These are phyloP conservation scores for Acrasis kona DNA, from an alignment of 78 protist genomes.

Conservation along the genomic window DNA sequence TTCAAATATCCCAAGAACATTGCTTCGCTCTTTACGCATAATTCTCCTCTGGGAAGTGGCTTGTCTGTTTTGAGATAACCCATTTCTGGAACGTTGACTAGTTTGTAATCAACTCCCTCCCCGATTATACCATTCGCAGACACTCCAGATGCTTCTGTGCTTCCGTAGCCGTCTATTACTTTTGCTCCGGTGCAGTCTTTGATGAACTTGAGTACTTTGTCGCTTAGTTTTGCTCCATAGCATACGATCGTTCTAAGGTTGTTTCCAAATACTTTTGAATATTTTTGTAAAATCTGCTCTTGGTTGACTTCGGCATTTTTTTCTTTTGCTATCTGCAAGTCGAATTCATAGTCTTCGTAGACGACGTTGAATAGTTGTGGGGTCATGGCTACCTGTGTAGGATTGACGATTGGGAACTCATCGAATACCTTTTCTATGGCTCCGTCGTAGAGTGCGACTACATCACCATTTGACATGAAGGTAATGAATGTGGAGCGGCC, in stretches of 20 bases:
- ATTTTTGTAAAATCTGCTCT: neutral
- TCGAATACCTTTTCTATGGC: neutral
- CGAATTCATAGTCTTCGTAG: neutral
- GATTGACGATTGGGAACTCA: neutral
- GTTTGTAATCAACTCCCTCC: neutral
- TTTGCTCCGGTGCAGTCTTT: neutral
- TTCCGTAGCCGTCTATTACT: neutral
- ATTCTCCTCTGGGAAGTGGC: slow-evolving; percentile 21
- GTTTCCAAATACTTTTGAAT: too few species aligned
- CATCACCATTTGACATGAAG: neutral
- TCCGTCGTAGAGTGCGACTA: neutral
- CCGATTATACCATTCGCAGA: too few species aligned
- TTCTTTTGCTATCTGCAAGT: neutral
- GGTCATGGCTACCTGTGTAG: neutral
- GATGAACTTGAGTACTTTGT: neutral
- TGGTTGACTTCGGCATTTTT: neutral
- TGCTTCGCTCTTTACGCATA: neutral
- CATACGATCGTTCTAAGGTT: neutral
- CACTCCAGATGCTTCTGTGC: neutral
- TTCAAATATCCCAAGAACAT: neutral
- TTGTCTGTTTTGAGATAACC: slow-evolving; percentile 1
- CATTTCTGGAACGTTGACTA: slow-evolving; percentile 6
- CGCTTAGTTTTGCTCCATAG: neutral
- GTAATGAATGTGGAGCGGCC: neutral
- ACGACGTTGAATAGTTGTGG: neutral